Evolutionary conservation across 2,329 filamentous ascomycete species (phyloP).

Genomic region (Xylaria sp.): DNA sequence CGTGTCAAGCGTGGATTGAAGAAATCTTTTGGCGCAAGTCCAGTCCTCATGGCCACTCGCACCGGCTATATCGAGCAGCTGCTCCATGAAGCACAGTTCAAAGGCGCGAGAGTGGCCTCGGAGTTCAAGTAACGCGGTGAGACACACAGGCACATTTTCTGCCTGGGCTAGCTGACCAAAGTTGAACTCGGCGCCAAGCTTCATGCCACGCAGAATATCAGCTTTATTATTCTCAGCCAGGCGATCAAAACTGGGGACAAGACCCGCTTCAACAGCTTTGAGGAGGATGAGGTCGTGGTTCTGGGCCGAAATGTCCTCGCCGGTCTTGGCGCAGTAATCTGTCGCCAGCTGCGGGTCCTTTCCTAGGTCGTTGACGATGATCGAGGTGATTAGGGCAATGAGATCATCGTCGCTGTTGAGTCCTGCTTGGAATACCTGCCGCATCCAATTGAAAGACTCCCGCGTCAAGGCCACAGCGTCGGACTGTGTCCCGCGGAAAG

Average conservation of each 20-base stretch:
- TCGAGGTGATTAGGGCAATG: constrained; percentile 49
- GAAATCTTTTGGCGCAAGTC: constrained; percentile 48
- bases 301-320: constrained; percentile 38
- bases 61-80: constrained; percentile 53
- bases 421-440: constrained; percentile 39
- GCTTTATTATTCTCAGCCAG: constrained; percentile 39
- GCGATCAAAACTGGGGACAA: constrained; percentile 47
- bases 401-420: constrained; percentile 41
- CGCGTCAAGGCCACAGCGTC: constrained; percentile 40
- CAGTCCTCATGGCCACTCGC: constrained; percentile 51
- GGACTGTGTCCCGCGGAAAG: constrained; percentile 47
- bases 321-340: constrained; percentile 33
- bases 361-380: constrained; percentile 53
- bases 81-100: constrained; percentile 51
- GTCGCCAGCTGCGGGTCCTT: constrained; percentile 50
- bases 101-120: constrained; percentile 46
- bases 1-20: constrained; percentile 49
- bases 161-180: constrained; percentile 53
- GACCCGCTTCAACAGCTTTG: constrained; percentile 44
- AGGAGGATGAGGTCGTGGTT: constrained; percentile 51
- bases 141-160: constrained; percentile 50
- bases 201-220: constrained; percentile 50
- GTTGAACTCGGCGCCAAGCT: constrained; percentile 52
- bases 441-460: constrained; percentile 48
- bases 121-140: constrained; percentile 46